Conservation (phyloP, 176 grass and related monocot species). For the Canna indica region DNA sequence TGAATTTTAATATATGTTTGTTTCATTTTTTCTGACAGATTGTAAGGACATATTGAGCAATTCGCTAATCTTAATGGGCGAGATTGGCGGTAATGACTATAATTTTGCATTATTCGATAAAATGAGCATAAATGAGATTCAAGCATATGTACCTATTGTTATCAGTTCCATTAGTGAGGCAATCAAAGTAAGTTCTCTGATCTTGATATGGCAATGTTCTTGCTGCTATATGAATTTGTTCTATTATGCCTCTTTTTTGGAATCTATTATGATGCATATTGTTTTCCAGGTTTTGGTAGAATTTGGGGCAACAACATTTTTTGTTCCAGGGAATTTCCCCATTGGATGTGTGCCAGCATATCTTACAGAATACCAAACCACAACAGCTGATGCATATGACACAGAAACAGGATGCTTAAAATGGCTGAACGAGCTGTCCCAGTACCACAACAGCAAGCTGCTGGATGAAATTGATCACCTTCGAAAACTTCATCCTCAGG, state of each 20-base stretch:
- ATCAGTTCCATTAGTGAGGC: not conserved
- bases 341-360: not conserved
- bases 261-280: not conserved
- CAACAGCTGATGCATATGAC: not conserved
- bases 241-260: not conserved
- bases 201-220: not conserved
- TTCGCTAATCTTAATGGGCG: slow-evolving; percentile 2
- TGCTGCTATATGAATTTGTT: not conserved
- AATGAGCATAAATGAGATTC: not conserved
- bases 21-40: not conserved
- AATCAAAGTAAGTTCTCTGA: not conserved
- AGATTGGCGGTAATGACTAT: slow-evolving; percentile 16
- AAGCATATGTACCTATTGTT: not conserved
- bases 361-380: not conserved
- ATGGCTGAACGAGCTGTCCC: not conserved
- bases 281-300: not conserved
- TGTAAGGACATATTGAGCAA: not conserved
- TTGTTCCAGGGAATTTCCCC: slow-evolving; percentile 7
- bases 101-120: not conserved
- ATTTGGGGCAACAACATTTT: slow-evolving; percentile 1
- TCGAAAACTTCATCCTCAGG: not conserved
- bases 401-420: slow-evolving; percentile 4
- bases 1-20: too few relatives aligned
- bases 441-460: not conserved
- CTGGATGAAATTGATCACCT: not conserved